phyloP scores from a whole-genome alignment of 2,329 filamentous ascomycete species.

The Alternaria metachromatica region DNA sequence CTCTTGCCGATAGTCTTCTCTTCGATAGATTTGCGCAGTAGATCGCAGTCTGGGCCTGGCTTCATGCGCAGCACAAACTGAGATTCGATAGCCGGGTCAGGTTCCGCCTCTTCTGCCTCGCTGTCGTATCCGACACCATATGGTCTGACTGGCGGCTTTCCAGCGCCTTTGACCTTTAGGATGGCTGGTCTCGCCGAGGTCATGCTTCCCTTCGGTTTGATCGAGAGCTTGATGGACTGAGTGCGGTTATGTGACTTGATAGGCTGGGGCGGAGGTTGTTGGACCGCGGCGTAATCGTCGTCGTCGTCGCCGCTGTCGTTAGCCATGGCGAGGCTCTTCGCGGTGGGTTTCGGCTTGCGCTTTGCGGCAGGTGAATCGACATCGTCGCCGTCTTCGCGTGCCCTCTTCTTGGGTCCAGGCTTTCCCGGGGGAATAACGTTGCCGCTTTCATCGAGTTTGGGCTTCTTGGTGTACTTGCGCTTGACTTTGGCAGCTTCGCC shows the following conservation, averaged over 20 bases:
- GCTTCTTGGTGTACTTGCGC: slow-evolving; percentile 53
- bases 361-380: slow-evolving; percentile 36
- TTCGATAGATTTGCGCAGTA: slow-evolving; percentile 76
- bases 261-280: slow-evolving; percentile 13
- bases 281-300: slow-evolving; percentile 22
- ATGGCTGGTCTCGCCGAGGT: slow-evolving; percentile 27
- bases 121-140: slow-evolving; percentile 94
- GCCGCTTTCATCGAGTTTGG: slow-evolving; percentile 42
- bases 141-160: slow-evolving; percentile 56
- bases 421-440: slow-evolving; percentile 34
- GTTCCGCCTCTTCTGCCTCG: slow-evolving; percentile 88
- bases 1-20: slow-evolving; percentile 77
- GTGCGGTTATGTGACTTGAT: slow-evolving; percentile 22
- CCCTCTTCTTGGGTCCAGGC: slow-evolving; percentile 41
- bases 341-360: slow-evolving; percentile 45
- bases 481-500: slow-evolving; percentile 49
- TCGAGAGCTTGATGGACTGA: slow-evolving; percentile 39
- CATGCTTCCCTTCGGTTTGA: slow-evolving; percentile 39
- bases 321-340: slow-evolving; percentile 38
- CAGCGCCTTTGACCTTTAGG: slow-evolving; percentile 45
- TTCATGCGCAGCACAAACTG: slow-evolving; percentile 89
- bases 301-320: slow-evolving; percentile 39
- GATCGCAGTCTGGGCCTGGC: slow-evolving; percentile 84
- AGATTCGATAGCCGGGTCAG: slow-evolving; percentile 86
- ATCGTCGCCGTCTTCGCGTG: slow-evolving; percentile 46